phyloP scores from a whole-genome alignment of 306 rosid species.

The Sicyos baderoa region DNA sequence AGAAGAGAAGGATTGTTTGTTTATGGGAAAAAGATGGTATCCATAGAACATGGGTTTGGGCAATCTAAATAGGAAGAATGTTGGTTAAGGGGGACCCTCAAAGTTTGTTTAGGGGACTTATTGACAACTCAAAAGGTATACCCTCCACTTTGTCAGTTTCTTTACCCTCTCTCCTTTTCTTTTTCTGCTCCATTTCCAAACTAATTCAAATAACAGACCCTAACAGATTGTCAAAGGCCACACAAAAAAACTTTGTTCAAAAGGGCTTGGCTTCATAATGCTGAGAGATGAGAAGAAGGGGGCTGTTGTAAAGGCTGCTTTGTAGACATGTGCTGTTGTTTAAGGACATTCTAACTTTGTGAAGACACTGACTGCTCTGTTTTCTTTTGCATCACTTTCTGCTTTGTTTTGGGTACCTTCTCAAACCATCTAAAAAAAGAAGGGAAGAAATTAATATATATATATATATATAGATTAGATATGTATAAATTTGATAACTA shows the following conservation, averaged over 20 bases:
- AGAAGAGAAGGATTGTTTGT: not conserved
- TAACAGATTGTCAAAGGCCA: constrained; percentile 18
- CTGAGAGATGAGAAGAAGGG: not conserved
- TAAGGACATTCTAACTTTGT: constrained; percentile 11
- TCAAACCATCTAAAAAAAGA: no score
- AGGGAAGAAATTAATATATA: no score
- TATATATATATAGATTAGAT: no score
- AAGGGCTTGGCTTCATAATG: not conserved
- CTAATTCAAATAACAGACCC: not conserved
- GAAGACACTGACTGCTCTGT: not conserved
- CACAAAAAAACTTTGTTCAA: not conserved
- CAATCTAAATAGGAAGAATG: constrained; percentile 6
- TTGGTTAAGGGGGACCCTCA: not conserved
- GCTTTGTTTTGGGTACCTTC: no score
- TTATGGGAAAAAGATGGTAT: not conserved
- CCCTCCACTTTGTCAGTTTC: constrained; percentile 14
- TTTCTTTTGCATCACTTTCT: not conserved
- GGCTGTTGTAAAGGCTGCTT: not conserved
- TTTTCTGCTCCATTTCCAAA: not conserved
- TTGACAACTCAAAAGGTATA: constrained; percentile 17
- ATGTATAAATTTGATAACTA: no score
- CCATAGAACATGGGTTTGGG: constrained; percentile 3
- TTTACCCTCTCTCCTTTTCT: not conserved
- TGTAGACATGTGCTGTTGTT: not conserved
- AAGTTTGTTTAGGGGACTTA: not conserved